Conservation (phyloP, 169 alveolate species). For the Eimeria nieschulzi region DNA sequence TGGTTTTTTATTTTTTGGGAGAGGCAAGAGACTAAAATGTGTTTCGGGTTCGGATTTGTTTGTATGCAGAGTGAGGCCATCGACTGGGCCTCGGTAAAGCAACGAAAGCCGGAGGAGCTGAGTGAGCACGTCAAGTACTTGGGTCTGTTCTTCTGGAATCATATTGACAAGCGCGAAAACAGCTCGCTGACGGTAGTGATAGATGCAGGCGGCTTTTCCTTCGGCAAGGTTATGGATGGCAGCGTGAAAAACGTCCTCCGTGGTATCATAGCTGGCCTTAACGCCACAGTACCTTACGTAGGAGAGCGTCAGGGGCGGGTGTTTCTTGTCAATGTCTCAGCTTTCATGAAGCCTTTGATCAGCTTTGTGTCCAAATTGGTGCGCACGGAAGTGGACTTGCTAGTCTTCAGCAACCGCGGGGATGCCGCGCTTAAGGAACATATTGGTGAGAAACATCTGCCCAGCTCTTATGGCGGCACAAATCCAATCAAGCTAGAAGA, state of each 20-base stretch:
- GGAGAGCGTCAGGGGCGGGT: constrained; percentile 37
- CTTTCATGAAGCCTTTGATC: background rate
- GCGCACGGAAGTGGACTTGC: background rate
- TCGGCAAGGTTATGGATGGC: constrained; percentile 9
- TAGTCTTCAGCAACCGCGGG: background rate
- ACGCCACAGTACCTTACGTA: constrained; percentile 13
- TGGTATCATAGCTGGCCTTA: background rate
- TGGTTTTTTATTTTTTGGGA: too few species aligned
- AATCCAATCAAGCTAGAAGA: background rate
- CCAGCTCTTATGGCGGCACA: constrained; percentile 5
- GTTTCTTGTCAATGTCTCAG: constrained; percentile 7
- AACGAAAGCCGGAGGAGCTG: background rate
- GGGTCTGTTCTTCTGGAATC: constrained; percentile 2
- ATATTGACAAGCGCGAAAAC: background rate
- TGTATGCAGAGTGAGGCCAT: background rate
- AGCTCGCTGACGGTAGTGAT: constrained; percentile 20
- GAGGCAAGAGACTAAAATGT: too few species aligned
- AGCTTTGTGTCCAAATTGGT: background rate
- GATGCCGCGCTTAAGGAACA: background rate
- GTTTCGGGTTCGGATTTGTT: too few species aligned
- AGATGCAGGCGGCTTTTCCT: constrained; percentile 18
- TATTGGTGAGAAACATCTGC: background rate
- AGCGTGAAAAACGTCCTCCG: constrained; percentile 12
- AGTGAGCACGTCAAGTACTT: background rate
- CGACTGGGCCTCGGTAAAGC: background rate